phyloP scores from a whole-genome alignment of 1,139 yeast species.

The Debaryomyces sp. region DNA sequence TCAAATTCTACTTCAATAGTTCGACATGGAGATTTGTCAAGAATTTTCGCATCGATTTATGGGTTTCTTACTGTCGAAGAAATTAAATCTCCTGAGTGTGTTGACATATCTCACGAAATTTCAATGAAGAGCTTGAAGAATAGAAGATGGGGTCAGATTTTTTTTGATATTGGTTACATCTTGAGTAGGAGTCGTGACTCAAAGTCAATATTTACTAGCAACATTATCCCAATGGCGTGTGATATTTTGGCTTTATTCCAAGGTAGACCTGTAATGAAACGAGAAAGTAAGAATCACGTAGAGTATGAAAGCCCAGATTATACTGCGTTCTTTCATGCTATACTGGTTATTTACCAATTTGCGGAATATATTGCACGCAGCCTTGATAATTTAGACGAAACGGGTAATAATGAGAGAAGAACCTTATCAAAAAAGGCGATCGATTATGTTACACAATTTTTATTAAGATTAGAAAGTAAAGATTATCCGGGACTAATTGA shows the following conservation, averaged over 20 bases:
- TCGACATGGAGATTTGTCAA: slow-evolving; percentile 68
- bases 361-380: slow-evolving; percentile 60
- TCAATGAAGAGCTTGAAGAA: slow-evolving; percentile 62
- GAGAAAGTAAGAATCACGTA: slow-evolving; percentile 83
- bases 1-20: slow-evolving; percentile 71
- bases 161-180: slow-evolving; percentile 81
- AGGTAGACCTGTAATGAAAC: slow-evolving; percentile 71
- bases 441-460: slow-evolving; percentile 31
- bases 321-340: slow-evolving; percentile 77
- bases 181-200: slow-evolving; percentile 68
- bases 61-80: slow-evolving; percentile 63
- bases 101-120: slow-evolving; percentile 44
- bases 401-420: slow-evolving; percentile 17
- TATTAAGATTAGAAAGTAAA: slow-evolving; percentile 33
- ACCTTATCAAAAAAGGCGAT: slow-evolving; percentile 33
- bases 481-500: slow-evolving; percentile 32
- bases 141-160: slow-evolving; percentile 81
- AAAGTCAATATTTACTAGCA: slow-evolving; percentile 34
- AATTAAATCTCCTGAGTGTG: slow-evolving; percentile 50
- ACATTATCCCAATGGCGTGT: slow-evolving; percentile 53
- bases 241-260: slow-evolving; percentile 75
- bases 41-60: slow-evolving; percentile 67
- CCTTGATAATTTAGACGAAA: slow-evolving; percentile 32
- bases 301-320: slow-evolving; percentile 91
- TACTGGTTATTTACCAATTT: slow-evolving; percentile 68